phyloP scores from a whole-genome alignment of 345 rosid genomes.

The Syzygium grande region DNA sequence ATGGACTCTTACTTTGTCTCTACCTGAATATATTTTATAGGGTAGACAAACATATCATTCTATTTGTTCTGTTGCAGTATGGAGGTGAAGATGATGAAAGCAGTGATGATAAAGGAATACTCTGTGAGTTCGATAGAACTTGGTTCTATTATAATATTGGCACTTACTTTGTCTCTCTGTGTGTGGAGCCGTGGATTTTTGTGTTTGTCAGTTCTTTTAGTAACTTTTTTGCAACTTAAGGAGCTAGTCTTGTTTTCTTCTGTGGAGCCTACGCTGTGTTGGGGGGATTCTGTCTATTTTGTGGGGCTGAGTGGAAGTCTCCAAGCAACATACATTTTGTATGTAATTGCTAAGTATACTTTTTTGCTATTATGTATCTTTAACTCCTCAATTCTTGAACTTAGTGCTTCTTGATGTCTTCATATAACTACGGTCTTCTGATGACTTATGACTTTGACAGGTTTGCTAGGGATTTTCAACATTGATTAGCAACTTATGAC shows the following conservation, averaged over 20 bases:
- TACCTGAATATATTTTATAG: neutral
- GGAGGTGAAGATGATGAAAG: constrained; percentile 51
- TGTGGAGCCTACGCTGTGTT: constrained; percentile 69
- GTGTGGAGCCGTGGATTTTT: too few species aligned
- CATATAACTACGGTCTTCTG: too few species aligned
- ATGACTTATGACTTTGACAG: too few species aligned
- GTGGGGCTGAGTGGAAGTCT: constrained; percentile 63
- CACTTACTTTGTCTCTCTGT: neutral
- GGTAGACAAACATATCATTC: neutral
- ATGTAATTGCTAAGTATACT: too few species aligned
- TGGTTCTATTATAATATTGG: neutral
- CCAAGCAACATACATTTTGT: too few species aligned
- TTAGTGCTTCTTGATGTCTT: too few species aligned
- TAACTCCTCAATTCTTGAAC: neutral
- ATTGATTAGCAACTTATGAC: too few species aligned
- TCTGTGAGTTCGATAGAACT: constrained; percentile 55
- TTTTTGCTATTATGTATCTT: too few species aligned
- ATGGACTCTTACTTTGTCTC: neutral
- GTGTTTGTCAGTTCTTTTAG: too few species aligned
- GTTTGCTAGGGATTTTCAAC: too few species aligned
- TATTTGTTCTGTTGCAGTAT: constrained; percentile 28
- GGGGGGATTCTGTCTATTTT: constrained; percentile 86
- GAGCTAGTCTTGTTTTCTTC: neutral
- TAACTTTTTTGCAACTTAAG: neutral
- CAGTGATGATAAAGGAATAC: constrained; percentile 89